Base-by-base conservation (phyloP, 306 rosid genomes). In the Hylodesmum podocarpum region DNA sequence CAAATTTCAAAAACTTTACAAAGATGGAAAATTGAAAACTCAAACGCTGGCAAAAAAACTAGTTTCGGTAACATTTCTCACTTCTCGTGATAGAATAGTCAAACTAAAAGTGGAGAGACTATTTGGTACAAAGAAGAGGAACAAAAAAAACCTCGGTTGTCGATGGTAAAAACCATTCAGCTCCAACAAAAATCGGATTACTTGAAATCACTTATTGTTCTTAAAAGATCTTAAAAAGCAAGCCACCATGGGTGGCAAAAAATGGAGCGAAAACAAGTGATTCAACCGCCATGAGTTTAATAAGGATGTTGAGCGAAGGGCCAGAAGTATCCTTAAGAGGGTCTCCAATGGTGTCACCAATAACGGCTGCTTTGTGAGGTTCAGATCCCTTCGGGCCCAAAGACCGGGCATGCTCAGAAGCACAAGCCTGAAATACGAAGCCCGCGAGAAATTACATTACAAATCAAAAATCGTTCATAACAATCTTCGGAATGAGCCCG, bases 321-420 rank as follows among this genome's bases (percentile, higher is more conserved):
- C 91, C 94, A 0, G 94, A 89, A 36, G 91, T 89, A 77, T 89
- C 91, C 88, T 89, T 89, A 13, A 89, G 88, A 2, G 94, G 91
- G 71, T 89, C 94, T 67, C 94, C 94, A 29, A 89, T 89, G 73
- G 94, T 89, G 88, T 89, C 94, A 33, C 94, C 94, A 8, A 89
- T 89, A n/a, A 89, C 91, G 46, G 94, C 94, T n/a, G 94, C 91
- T 86, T 89, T 89, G 87, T 89, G 94, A 54, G 94, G 88, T 6
- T 87, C 91, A 3, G 91, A 89, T 4, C 90, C 94, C 78, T 89
- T 89, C 0, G 94, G 94, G 3, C 94, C 91, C 59, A 89, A 81
- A 49, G 82, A 73, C 86, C 90, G 82, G 24, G 94, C 94, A 55
- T 89, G 94, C 86, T 87, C 94, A 0, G 94, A 89, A 44, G 88